Evolutionary conservation across 2,329 filamentous ascomycete genomes (phyloP).

Genomic region (Aspergillus persii): DNA sequence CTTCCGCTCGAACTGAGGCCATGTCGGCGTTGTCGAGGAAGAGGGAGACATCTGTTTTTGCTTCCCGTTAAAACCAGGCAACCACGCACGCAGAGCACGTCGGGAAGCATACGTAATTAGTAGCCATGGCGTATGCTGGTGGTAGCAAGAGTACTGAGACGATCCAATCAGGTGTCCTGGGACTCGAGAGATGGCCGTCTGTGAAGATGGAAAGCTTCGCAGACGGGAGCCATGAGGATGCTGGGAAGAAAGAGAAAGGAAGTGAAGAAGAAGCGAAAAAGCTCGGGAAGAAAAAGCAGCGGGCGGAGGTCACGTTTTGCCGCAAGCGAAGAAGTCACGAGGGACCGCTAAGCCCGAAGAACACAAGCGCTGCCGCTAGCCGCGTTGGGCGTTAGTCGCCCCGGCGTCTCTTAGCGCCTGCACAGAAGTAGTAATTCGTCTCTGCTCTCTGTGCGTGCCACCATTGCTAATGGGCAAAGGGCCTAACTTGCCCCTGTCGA

Average conservation of each 20-base stretch:
- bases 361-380: background rate
- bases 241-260: slow-evolving; percentile 8
- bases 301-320: slow-evolving; percentile 18
- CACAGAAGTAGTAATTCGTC: background rate
- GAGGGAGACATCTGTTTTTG: slow-evolving; percentile 62
- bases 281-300: slow-evolving; percentile 18
- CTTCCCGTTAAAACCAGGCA: slow-evolving; percentile 35
- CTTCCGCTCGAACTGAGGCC: slow-evolving; percentile 74
- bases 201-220: slow-evolving; percentile 33
- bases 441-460: slow-evolving; percentile 1
- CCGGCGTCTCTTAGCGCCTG: background rate
- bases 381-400: background rate
- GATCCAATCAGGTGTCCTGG: slow-evolving; percentile 18
- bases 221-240: slow-evolving; percentile 35
- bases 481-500: background rate
- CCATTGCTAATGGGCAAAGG: slow-evolving; percentile 1
- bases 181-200: slow-evolving; percentile 26
- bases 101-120: slow-evolving; percentile 43
- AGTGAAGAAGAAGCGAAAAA: slow-evolving; percentile 25
- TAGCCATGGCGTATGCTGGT: slow-evolving; percentile 34
- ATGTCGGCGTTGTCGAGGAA: slow-evolving; percentile 68
- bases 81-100: slow-evolving; percentile 31
- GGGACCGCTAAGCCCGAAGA: slow-evolving; percentile 26
- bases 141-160: slow-evolving; percentile 9
- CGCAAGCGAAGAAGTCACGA: slow-evolving; percentile 32